Conservation (phyloP, 441 rosid genomes). For the Arabidopsis lyrata region DNA sequence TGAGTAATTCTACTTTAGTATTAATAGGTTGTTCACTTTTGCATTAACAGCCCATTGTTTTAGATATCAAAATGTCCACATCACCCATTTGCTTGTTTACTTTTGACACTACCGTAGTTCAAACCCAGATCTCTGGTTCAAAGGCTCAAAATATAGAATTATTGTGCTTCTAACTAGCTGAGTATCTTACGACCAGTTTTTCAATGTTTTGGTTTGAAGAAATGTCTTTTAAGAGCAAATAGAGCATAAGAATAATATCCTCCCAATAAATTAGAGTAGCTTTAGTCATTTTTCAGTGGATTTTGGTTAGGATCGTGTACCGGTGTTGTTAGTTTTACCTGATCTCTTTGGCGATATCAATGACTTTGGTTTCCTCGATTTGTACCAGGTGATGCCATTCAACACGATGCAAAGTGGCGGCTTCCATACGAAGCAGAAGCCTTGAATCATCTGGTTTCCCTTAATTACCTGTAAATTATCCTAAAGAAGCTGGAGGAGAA, state of each 20-base stretch:
- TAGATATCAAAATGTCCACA: background rate
- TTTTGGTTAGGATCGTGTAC: conserved; percentile 12
- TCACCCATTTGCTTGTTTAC: background rate
- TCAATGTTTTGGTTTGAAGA: background rate
- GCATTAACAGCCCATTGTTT: background rate
- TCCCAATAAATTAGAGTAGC: background rate
- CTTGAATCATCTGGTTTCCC: conserved; percentile 35
- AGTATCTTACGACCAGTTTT: background rate
- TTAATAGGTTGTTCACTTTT: background rate
- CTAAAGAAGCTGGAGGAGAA: conserved; percentile 33
- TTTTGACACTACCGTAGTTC: background rate
- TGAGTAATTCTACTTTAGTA: conserved; percentile 67
- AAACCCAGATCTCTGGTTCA: background rate
- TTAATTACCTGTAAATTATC: conserved; percentile 30
- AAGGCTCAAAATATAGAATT: background rate
- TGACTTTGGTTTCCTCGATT: conserved; percentile 18
- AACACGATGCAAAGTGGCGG: conserved; percentile 49
- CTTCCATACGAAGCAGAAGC: conserved; percentile 82
- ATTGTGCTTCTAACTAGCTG: background rate
- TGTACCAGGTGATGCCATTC: conserved; percentile 62
- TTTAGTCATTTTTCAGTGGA: background rate
- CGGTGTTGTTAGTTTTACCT: conserved; percentile 17
- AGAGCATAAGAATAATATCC: background rate
- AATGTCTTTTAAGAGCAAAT: background rate
- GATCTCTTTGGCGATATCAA: conserved; percentile 13